These are phyloP conservation scores for Mycena rosella DNA, from an alignment of 768 basidiomycete species.

Conservation along the genomic window DNA sequence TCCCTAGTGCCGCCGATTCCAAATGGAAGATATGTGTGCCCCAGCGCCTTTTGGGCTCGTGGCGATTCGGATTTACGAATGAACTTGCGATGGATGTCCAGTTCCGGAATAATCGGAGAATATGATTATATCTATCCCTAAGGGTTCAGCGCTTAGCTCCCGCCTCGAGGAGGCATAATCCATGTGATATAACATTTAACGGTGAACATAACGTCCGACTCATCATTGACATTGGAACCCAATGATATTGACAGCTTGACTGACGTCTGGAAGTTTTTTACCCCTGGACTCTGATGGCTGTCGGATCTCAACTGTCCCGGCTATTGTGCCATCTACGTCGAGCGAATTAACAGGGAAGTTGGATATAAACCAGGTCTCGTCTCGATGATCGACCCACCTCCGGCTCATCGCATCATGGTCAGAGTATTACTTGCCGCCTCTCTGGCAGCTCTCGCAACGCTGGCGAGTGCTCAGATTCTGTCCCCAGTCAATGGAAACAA, in stretches of 20 bases:
- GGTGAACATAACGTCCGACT: conserved; percentile 9
- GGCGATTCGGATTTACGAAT: conserved; percentile 1
- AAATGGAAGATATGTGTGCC: neutral
- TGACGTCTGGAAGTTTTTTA: conserved; percentile 16
- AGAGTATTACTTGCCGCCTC: conserved; percentile 21
- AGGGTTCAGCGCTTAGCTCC: neutral
- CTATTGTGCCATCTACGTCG: conserved; percentile 15
- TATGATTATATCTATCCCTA: neutral
- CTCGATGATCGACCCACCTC: conserved; percentile 14
- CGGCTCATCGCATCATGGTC: conserved; percentile 15
- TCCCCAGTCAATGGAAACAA: conserved; percentile 23
- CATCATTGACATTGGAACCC: neutral
- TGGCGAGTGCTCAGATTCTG: conserved; percentile 22
- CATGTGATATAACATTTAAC: conserved; percentile 9
- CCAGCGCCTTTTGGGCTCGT: neutral
- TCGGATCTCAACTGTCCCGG: conserved; percentile 16
- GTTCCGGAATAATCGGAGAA: neutral
- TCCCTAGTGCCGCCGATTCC: conserved; percentile 2
- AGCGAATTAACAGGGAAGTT: conserved; percentile 18
- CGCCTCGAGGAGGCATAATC: conserved; percentile 1
- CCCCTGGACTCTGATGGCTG: conserved; percentile 18
- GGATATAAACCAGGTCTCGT: conserved; percentile 21
- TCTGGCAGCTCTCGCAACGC: conserved; percentile 14
- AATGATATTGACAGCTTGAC: conserved; percentile 19
- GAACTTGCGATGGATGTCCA: conserved; percentile 8